phyloP scores from a whole-genome alignment of 2,329 filamentous ascomycete species.

The Beauveria asiatica region DNA sequence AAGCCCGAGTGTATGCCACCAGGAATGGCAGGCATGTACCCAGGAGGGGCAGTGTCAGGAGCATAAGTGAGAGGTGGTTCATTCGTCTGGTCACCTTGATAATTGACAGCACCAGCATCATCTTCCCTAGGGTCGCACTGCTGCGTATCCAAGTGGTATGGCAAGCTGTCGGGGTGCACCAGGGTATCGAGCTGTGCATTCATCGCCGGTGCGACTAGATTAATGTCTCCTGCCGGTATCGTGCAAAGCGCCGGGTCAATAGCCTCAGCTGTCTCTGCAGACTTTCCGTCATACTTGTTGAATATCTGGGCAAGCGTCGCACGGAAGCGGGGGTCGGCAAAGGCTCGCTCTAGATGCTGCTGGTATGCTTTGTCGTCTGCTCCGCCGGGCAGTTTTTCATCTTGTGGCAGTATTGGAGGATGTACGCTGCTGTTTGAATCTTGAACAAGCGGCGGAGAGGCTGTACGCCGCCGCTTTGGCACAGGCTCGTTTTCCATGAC shows the following conservation, averaged over 20 bases:
- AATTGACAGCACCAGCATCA: neutral
- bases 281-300: slow-evolving; percentile 71
- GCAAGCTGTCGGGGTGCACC: neutral
- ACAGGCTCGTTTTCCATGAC: slow-evolving; percentile 38
- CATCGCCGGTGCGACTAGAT: neutral
- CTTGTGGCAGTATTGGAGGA: neutral
- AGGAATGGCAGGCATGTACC: neutral
- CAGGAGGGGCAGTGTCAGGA: neutral
- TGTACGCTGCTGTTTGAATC: slow-evolving; percentile 1
- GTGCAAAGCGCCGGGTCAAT: neutral
- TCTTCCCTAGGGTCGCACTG: neutral
- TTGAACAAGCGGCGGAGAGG: slow-evolving; percentile 27
- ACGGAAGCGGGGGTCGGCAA: slow-evolving; percentile 65
- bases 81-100: neutral
- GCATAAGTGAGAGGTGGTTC: neutral
- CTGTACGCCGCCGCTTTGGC: slow-evolving; percentile 51
- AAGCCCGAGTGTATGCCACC: neutral
- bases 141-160: neutral
- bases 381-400: slow-evolving; percentile 19
- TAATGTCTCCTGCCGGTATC: neutral
- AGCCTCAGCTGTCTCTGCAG: neutral
- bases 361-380: slow-evolving; percentile 46
- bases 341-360: slow-evolving; percentile 52
- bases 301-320: slow-evolving; percentile 84
- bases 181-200: neutral